Base-by-base conservation (phyloP, 1,284 basidiomycete species). In the Tilletia indica region DNA sequence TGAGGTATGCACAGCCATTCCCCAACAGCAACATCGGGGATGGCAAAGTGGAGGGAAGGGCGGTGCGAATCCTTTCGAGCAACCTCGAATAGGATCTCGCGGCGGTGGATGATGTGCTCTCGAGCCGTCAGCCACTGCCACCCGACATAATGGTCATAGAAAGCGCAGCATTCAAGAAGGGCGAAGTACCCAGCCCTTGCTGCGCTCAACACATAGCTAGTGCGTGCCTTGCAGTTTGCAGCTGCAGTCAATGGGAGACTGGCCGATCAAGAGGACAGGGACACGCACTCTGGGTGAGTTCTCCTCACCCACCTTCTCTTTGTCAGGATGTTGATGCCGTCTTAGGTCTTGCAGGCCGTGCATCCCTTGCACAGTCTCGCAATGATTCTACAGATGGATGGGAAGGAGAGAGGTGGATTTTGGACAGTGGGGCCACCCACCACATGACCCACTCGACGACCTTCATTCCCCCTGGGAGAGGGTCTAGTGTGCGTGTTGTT, bases 351-450 rank as follows among this genome's bases (percentile, higher is more conserved):
- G 49, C 49, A 6, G n/a, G n/a, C n/a, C n/a, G n/a, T n/a, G n/a
- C n/a, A n/a, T n/a, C n/a, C n/a, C n/a, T n/a, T n/a, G n/a, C n/a
- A n/a, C n/a, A n/a, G n/a, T n/a, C n/a, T n/a, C n/a, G n/a, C n/a
- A n/a, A n/a, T n/a, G n/a, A n/a, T n/a, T n/a, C n/a, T n/a, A n/a
- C n/a, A n/a, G n/a, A 25, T 54, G 14, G 49, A 16, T 19, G 16
- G 4, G 49, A 19, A 6, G 21, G 19, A 61, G 31, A 14, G 4
- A 31, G 31, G 58, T 61, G 58, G 58, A 31, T 61, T 31, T 36
- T 61, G 58, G 58, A 61, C 58, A 34, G 25, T 14, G 58, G 58
- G 21, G 58, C 58, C 8, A 61, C 58, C 4, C 58, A 61, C 31
- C 58, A 61, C 58, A 61, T 61, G 58, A 61, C 58, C 9, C 3